A percentile compares a stretch with the other conserved stretches of the same genome.
phyloP scores from a whole-genome alignment of 2,329 filamentous ascomycete genomes.

The Cylindrodendrum hubeiense region DNA sequence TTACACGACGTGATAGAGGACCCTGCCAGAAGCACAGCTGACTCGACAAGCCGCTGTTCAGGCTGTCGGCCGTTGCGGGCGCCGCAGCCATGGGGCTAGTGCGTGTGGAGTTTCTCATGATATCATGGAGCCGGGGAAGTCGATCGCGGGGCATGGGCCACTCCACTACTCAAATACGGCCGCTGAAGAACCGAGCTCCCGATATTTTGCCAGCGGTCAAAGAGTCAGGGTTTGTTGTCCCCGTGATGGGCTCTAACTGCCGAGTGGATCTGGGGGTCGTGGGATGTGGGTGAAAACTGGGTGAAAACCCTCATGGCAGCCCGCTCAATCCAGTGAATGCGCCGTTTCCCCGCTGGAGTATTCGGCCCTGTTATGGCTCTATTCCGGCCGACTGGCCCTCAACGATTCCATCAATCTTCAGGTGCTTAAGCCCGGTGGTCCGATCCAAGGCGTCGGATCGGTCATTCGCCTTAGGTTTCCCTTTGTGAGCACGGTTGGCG shows the following conservation, averaged over 20 bases:
- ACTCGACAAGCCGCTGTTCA: constrained; percentile 15
- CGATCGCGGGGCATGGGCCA: constrained; percentile 25
- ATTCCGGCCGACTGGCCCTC: constrained; percentile 17
- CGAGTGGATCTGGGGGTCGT: constrained; percentile 32
- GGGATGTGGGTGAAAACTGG: constrained; percentile 18
- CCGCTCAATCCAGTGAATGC: constrained; percentile 21
- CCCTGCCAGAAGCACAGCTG: constrained; percentile 2
- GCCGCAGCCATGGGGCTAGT: constrained; percentile 9
- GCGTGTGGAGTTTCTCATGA: constrained; percentile 27
- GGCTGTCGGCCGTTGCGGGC: constrained; percentile 22
- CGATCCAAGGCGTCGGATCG: constrained; percentile 8
- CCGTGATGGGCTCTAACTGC: constrained; percentile 26
- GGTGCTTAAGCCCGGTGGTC: constrained; percentile 4
- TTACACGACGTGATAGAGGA: constrained; percentile 4
- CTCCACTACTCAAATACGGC: constrained; percentile 36
- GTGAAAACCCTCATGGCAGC: constrained; percentile 4
- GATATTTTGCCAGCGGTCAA: constrained; percentile 30
- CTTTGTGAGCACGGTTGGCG: neutral
- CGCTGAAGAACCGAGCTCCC: constrained; percentile 38
- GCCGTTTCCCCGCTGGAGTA: constrained; percentile 29
- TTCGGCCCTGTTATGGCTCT: constrained; percentile 37
- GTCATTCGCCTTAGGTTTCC: neutral
- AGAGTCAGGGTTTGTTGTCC: constrained; percentile 11
- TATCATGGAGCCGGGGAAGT: constrained; percentile 30
- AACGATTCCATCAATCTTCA: neutral